Percentiles rank a stretch among this genome's conserved stretches.
Conservation (phyloP, 768 basidiomycete genomes). For the Rhodosporidiobolus sp. region DNA sequence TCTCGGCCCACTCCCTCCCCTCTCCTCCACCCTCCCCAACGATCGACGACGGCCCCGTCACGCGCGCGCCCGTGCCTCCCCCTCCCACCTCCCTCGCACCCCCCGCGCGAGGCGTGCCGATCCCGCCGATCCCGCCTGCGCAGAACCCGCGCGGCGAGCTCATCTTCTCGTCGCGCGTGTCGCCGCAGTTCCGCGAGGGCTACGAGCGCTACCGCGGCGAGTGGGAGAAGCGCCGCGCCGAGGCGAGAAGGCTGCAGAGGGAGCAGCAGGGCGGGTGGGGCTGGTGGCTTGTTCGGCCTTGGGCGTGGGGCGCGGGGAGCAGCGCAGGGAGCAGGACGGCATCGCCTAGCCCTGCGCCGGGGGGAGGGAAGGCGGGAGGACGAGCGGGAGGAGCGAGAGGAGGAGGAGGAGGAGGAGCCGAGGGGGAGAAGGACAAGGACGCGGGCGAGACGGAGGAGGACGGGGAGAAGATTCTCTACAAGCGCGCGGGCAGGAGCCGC, state of each 20-base stretch:
- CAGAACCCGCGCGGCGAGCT: conserved; percentile 90
- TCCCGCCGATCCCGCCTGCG: conserved; percentile 82
- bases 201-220: conserved; percentile 87
- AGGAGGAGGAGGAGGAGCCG: background rate
- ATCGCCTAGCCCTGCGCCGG: background rate
- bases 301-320: background rate
- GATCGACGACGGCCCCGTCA: conserved; percentile 50
- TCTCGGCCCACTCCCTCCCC: conserved; percentile 45
- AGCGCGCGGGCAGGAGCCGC: no score
- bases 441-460: background rate
- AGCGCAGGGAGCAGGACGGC: conserved; percentile 11
- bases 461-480: background rate
- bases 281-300: background rate
- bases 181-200: conserved; percentile 73
- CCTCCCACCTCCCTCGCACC: conserved; percentile 30
- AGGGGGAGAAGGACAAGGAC: background rate
- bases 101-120: conserved; percentile 46
- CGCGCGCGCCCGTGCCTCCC: conserved; percentile 49
- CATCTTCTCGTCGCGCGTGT: conserved; percentile 87
- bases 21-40: conserved; percentile 22
- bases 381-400: background rate
- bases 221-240: conserved; percentile 63
- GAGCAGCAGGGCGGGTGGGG: background rate
- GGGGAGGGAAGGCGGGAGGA: background rate
- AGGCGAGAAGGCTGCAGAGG: conserved; percentile 5